Evolutionary conservation across 768 basidiomycete species (phyloP).

Genomic region (Punctularia strigosozonata): DNA sequence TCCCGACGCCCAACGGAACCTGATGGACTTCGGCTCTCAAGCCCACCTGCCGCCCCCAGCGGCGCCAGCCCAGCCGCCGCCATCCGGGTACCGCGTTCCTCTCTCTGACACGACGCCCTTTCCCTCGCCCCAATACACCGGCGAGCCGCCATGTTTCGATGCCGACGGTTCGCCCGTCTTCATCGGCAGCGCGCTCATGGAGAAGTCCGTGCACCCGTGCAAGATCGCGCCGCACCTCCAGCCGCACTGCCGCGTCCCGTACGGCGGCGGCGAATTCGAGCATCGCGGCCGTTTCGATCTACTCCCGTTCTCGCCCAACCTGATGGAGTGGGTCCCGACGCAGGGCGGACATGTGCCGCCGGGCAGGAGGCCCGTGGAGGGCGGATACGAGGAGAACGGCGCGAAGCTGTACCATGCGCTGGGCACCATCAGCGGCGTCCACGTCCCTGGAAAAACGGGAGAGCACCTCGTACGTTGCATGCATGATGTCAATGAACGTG

Average conservation of each 20-base stretch:
- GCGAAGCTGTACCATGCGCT: conserved; percentile 58
- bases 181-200: conserved; percentile 64
- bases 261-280: conserved; percentile 44
- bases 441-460: conserved; percentile 66
- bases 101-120: conserved; percentile 33
- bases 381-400: conserved; percentile 65
- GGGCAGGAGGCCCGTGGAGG: conserved; percentile 51
- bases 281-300: conserved; percentile 66
- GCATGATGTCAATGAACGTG: background rate
- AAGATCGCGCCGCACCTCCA: conserved; percentile 60
- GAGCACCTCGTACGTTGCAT: conserved; percentile 44
- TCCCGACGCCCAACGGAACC: background rate
- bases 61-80: conserved; percentile 23
- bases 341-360: conserved; percentile 47
- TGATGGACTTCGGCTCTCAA: background rate
- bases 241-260: conserved; percentile 43
- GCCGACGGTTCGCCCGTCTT: conserved; percentile 52
- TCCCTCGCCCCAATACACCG: conserved; percentile 29
- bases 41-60: conserved; percentile 5
- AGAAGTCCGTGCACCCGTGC: conserved; percentile 65
- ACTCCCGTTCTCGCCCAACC: conserved; percentile 50
- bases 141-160: conserved; percentile 43
- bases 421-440: conserved; percentile 34
- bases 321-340: conserved; percentile 69
- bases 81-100: conserved; percentile 59